Evolutionary conservation across 2,329 filamentous ascomycete species (phyloP).

Genomic region (Trichoderma cornu-damae): DNA sequence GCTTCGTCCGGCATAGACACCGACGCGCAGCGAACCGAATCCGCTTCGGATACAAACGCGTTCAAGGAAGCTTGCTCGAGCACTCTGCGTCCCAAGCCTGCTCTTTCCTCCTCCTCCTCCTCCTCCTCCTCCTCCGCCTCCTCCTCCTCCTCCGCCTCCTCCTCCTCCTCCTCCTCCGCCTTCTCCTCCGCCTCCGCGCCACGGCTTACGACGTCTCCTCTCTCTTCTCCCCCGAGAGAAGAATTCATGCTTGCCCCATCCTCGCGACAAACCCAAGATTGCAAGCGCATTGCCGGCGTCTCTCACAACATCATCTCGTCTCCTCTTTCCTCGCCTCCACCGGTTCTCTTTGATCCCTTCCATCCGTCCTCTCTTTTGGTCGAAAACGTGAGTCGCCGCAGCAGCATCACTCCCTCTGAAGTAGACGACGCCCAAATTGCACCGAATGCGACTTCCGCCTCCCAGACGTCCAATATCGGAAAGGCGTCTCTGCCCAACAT

Average conservation of each 20-base stretch:
- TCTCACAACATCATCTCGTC: constrained; percentile 41
- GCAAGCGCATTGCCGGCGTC: constrained; percentile 23
- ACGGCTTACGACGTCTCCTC: constrained; percentile 32
- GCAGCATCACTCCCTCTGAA: constrained; percentile 41
- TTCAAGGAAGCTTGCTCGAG: constrained; percentile 6
- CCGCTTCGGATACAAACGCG: neutral
- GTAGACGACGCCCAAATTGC: constrained; percentile 41
- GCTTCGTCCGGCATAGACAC: constrained; percentile 16
- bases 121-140: too few relatives aligned
- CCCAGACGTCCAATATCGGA: constrained; percentile 35
- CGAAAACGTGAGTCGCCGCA: constrained; percentile 32
- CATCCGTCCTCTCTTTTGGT: constrained; percentile 36
- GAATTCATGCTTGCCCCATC: constrained; percentile 28
- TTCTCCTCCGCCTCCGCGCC: too few relatives aligned
- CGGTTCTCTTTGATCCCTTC: constrained; percentile 48
- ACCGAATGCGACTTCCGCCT: constrained; percentile 36
- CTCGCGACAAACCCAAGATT: constrained; percentile 23
- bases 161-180: too few relatives aligned
- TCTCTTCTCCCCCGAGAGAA: constrained; percentile 36
- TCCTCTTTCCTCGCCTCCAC: constrained; percentile 53
- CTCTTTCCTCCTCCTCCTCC: too few relatives aligned
- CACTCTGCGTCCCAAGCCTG: constrained; percentile 20
- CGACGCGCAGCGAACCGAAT: neutral
- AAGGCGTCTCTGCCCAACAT: constrained; percentile 50
- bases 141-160: too few relatives aligned